Base-by-base conservation (phyloP, 2,329 filamentous ascomycete species). In the Phoma sp. region DNA sequence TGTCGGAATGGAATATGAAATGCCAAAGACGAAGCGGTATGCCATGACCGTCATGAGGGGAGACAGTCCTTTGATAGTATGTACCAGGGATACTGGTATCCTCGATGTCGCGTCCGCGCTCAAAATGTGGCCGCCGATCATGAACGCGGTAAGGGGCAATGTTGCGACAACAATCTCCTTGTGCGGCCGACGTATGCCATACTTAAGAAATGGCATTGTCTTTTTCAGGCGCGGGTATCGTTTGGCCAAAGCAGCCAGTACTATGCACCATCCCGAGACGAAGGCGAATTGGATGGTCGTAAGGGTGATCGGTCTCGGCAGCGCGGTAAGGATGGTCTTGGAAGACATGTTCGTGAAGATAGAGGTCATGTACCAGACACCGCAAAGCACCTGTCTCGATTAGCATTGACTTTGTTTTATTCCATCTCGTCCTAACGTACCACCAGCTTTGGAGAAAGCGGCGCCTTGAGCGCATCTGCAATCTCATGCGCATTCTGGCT, bases 41-140 rank as follows among this genome's bases (percentile, higher is more conserved):
- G 95, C 95, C 49, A 96, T 76, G 34, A 99, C 95, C 0, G 95
- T 99, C 74, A 99, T 96, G 7, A 99, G 81, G 4, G 95, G 95
- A 2, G 93, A 98, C 21, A 99, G 85, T 7, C 95, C 95, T 78
- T 99, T 99, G 78, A 99, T 98, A 1, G 95, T 99, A 76, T 99
- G 95, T 3, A 99, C 95, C 29, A 99, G 84, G 6, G 95, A 98
- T 1, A 99, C 95, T 0, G 95, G 93, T 48, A 99, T 98, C 73
- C 92, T 91, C 43, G 92, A 89, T 26, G 93, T 99, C 23, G 95
- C 93, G 61, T 92, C 95, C 5, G 93, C 96, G 74, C 91, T 96
- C 37, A 98, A 81, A 33, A 99, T 89, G 76, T 99, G 95, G 5
- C 95, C 95, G 29, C 89, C 89, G 45, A 99, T 91, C 75, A 97